Percentiles rank a stretch among this genome's conserved stretches.
Conservation (phyloP, 768 basidiomycete species). For the Termitomyces heimii region DNA sequence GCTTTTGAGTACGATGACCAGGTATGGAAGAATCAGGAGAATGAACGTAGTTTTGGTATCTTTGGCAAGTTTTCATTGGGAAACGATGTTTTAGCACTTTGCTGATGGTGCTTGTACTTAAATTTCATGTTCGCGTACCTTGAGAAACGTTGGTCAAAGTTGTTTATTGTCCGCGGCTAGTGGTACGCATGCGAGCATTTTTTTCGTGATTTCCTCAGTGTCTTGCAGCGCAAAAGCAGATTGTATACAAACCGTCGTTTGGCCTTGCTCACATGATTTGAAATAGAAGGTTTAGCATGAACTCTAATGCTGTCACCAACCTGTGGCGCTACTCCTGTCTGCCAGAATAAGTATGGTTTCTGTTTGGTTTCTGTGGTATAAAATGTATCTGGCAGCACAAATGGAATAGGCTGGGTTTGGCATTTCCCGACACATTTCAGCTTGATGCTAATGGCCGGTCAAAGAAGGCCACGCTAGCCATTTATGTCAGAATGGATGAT, state of each 20-base stretch:
- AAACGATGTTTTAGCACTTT: conserved; percentile 6
- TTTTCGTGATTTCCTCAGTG: not conserved
- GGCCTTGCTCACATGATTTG: not conserved
- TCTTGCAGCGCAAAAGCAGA: too few species aligned
- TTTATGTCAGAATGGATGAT: too few species aligned
- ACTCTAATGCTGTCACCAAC: not conserved
- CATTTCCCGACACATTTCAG: too few species aligned
- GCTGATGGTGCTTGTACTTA: not conserved
- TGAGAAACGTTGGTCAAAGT: not conserved
- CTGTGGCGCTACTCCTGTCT: not conserved
- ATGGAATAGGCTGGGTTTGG: too few species aligned
- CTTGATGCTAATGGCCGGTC: too few species aligned
- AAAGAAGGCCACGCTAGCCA: too few species aligned
- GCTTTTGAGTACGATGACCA: conserved; percentile 16
- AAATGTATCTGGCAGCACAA: not conserved
- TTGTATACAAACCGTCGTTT: too few species aligned
- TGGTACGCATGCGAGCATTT: not conserved
- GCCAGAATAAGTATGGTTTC: not conserved
- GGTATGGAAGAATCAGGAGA: conserved; percentile 12
- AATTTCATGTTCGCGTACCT: not conserved
- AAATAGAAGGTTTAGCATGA: not conserved
- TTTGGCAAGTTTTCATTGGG: conserved; percentile 10
- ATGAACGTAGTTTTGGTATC: conserved; percentile 15
- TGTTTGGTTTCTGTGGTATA: not conserved
- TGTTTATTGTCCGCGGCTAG: not conserved